Percentiles rank a stretch among this genome's conserved stretches.
These are phyloP conservation scores for Crithidia thermophila DNA, from an alignment of 208 protist genomes.

Conservation along the genomic window DNA sequence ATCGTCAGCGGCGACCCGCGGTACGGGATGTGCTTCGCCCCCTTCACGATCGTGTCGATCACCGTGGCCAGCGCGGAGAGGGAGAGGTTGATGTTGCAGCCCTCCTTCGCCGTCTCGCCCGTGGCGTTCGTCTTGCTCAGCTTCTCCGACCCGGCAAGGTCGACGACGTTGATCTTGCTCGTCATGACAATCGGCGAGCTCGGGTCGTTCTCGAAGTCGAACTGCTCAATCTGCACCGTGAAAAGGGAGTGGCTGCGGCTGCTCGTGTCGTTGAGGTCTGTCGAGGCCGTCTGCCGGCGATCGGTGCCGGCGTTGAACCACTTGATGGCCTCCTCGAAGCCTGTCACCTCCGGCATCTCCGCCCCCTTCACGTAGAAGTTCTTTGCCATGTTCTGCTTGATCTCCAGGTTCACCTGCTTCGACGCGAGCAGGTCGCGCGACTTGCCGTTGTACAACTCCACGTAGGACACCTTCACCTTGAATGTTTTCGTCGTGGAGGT, in stretches of 20 bases:
- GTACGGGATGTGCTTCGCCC: constrained; percentile 91
- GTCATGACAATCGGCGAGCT: constrained; percentile 82
- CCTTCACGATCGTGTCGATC: constrained; percentile 93
- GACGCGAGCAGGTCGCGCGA: constrained; percentile 78
- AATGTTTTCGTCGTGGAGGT: constrained; percentile 85
- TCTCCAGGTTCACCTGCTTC: constrained; percentile 89
- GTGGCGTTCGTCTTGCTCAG: constrained; percentile 93
- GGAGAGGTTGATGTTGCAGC: constrained; percentile 95
- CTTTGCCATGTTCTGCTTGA: constrained; percentile 92
- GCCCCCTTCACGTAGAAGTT: constrained; percentile 94
- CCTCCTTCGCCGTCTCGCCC: constrained; percentile 93
- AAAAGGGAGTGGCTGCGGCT: constrained; percentile 93
- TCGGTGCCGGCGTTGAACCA: constrained; percentile 90
- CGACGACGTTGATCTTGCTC: constrained; percentile 94
- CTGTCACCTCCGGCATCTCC: constrained; percentile 89
- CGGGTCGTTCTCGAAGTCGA: constrained; percentile 88
- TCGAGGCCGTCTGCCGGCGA: constrained; percentile 89
- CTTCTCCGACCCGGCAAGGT: constrained; percentile 95
- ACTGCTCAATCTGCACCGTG: constrained; percentile 87
- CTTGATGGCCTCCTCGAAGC: constrained; percentile 81
- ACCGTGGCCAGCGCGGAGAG: constrained; percentile 92
- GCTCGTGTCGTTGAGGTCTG: constrained; percentile 90
- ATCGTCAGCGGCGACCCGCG: constrained; percentile 91
- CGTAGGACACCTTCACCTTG: constrained; percentile 88
- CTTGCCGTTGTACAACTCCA: constrained; percentile 94